These are phyloP conservation scores for Thalassiosira allenii DNA, from an alignment of 352 stramenopile species.

Conservation along the genomic window DNA sequence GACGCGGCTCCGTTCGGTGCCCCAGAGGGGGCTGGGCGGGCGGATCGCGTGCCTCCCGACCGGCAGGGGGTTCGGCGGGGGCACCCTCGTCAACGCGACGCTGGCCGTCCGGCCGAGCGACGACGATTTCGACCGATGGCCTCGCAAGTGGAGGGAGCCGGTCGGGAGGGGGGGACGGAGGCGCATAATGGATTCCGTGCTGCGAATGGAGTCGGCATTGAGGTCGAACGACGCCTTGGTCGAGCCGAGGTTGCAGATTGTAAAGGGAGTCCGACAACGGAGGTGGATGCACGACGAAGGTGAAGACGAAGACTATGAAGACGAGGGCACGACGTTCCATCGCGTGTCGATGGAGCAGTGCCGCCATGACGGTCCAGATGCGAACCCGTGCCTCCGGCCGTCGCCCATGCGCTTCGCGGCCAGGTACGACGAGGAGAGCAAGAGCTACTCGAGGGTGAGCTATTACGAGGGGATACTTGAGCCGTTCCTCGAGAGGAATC, in stretches of 20 bases:
- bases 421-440: too few relatives aligned
- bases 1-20: too few relatives aligned
- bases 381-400: too few relatives aligned
- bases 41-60: constrained; percentile 46
- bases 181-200: constrained; percentile 17
- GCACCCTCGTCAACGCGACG: constrained; percentile 73
- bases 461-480: too few relatives aligned
- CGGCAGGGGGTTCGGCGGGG: constrained; percentile 64
- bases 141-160: constrained; percentile 63
- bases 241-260: constrained; percentile 21
- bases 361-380: background rate
- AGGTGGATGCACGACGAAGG: background rate
- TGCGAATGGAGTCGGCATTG: too few relatives aligned
- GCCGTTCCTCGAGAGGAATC: too few relatives aligned
- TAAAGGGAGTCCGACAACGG: constrained; percentile 25
- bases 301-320: constrained; percentile 1
- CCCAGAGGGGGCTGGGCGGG: constrained; percentile 25
- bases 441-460: too few relatives aligned
- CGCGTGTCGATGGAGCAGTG: background rate
- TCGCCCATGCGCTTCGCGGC: too few relatives aligned
- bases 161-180: too few relatives aligned
- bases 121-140: constrained; percentile 68
- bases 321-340: background rate
- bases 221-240: too few relatives aligned
- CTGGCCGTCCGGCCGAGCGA: constrained; percentile 51